phyloP scores from a whole-genome alignment of 2,329 filamentous ascomycete species.

The Phialocephala subalpina region DNA sequence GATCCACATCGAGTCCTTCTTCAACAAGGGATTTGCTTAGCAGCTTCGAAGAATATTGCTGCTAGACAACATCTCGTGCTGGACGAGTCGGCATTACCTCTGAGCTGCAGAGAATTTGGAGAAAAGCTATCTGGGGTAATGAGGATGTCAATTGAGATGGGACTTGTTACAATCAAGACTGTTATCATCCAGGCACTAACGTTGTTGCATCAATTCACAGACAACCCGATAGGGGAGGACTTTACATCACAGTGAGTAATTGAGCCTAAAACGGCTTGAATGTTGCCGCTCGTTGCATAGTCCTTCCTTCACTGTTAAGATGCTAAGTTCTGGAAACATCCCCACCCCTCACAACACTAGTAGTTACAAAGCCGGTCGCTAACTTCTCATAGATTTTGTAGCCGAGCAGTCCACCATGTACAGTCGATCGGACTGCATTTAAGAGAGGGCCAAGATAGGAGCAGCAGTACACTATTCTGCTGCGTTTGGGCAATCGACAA shows the following conservation, averaged over 20 bases:
- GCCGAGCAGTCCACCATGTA: constrained; percentile 63
- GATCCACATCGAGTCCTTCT: constrained; percentile 50
- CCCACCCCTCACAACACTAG: not conserved
- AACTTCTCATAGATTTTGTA: constrained; percentile 49
- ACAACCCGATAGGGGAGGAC: constrained; percentile 62
- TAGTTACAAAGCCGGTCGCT: not conserved
- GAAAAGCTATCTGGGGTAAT: constrained; percentile 35
- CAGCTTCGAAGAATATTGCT: constrained; percentile 59
- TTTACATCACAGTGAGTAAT: constrained; percentile 54
- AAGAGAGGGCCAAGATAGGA: constrained; percentile 48
- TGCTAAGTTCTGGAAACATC: not conserved
- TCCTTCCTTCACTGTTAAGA: not conserved
- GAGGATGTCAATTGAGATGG: constrained; percentile 54
- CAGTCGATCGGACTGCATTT: constrained; percentile 66
- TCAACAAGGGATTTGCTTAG: constrained; percentile 62
- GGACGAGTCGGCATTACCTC: constrained; percentile 16
- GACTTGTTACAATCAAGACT: constrained; percentile 61
- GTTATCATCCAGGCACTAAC: constrained; percentile 61
- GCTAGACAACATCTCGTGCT: constrained; percentile 51
- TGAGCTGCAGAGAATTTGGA: constrained; percentile 35
- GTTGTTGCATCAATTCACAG: constrained; percentile 66
- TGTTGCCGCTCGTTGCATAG: not conserved
- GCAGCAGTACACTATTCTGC: constrained; percentile 55
- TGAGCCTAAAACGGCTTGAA: not conserved
- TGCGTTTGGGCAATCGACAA: constrained; percentile 68